Conservation (phyloP, 108 stramenopile species). For the Cyclotella choctawhatcheeana region DNA sequence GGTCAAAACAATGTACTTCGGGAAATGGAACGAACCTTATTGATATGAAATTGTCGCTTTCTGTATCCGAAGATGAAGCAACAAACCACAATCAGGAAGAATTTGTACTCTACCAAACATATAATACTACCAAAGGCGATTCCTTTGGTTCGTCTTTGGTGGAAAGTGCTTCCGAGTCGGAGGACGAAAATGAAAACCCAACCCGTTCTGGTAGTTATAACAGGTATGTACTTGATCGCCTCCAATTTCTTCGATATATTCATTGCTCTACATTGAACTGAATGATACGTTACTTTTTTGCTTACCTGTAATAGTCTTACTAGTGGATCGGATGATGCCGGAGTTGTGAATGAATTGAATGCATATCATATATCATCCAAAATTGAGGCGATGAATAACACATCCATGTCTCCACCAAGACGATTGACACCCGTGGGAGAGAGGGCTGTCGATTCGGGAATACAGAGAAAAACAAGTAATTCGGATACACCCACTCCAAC, state of each 20-base stretch:
- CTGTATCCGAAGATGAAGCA: constrained; percentile 10
- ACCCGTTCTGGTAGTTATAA: neutral
- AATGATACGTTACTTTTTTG: too few relatives aligned
- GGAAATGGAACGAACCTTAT: neutral
- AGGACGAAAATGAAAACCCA: neutral
- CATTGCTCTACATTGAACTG: too few relatives aligned
- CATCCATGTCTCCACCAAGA: neutral
- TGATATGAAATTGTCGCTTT: constrained; percentile 19
- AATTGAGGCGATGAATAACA: neutral
- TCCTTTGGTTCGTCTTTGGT: constrained; percentile 16
- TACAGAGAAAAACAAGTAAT: neutral
- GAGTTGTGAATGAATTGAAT: constrained; percentile 19
- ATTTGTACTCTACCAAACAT: neutral
- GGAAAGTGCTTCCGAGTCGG: constrained; percentile 9
- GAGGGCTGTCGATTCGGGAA: neutral
- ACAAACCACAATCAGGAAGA: neutral
- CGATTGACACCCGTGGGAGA: constrained; percentile 16
- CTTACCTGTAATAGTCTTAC: too few relatives aligned
- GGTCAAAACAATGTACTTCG: constrained; percentile 5
- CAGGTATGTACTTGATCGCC: too few relatives aligned
- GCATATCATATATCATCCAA: constrained; percentile 15
- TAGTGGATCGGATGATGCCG: constrained; percentile 15
- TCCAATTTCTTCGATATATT: too few relatives aligned
- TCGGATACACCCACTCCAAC: constrained; percentile 34
- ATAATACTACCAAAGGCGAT: neutral